Evolutionary conservation across 2,329 filamentous ascomycete genomes (phyloP).

Genomic region (Epichloe hybrida): DNA sequence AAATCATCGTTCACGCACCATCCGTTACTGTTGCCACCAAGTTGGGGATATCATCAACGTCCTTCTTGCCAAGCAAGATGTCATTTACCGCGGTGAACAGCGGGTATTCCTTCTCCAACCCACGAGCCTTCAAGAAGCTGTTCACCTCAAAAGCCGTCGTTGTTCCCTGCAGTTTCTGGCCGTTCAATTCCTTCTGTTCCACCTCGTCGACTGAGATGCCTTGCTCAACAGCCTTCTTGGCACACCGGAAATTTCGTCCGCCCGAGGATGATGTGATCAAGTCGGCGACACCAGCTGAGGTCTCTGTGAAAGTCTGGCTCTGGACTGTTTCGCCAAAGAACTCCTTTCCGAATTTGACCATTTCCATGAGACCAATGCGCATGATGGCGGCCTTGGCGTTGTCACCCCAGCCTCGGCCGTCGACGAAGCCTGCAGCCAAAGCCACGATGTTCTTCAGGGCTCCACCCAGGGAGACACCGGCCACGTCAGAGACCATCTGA

Average conservation of each 20-base stretch:
- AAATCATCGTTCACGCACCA: conserved; percentile 3
- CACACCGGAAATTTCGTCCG: conserved; percentile 88
- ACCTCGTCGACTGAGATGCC: conserved; percentile 74
- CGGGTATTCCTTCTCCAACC: conserved; percentile 72
- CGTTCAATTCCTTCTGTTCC: conserved; percentile 80
- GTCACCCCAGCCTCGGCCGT: conserved; percentile 92
- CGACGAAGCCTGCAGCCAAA: conserved; percentile 85
- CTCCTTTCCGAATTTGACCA: conserved; percentile 87
- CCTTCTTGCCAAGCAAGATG: conserved; percentile 63
- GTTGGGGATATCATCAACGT: conserved; percentile 67
- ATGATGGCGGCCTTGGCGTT: conserved; percentile 98
- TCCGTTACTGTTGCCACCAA: conserved; percentile 33
- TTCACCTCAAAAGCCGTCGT: conserved; percentile 86
- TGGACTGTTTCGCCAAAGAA: conserved; percentile 80
- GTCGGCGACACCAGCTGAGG: conserved; percentile 89
- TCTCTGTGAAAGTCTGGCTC: conserved; percentile 85
- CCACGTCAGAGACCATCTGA: conserved; percentile 86
- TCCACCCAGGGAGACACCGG: conserved; percentile 85
- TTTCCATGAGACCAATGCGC: conserved; percentile 88
- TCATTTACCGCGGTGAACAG: conserved; percentile 79
- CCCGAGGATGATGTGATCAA: conserved; percentile 88
- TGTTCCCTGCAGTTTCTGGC: conserved; percentile 92
- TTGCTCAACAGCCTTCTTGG: conserved; percentile 72
- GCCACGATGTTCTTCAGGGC: conserved; percentile 96
- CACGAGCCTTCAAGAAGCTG: conserved; percentile 67